Evolutionary conservation across 1,139 yeast genomes (phyloP), one percentile per base, ranked within the genome.

Genomic region (Torulaspora pretoriensis): DNA sequence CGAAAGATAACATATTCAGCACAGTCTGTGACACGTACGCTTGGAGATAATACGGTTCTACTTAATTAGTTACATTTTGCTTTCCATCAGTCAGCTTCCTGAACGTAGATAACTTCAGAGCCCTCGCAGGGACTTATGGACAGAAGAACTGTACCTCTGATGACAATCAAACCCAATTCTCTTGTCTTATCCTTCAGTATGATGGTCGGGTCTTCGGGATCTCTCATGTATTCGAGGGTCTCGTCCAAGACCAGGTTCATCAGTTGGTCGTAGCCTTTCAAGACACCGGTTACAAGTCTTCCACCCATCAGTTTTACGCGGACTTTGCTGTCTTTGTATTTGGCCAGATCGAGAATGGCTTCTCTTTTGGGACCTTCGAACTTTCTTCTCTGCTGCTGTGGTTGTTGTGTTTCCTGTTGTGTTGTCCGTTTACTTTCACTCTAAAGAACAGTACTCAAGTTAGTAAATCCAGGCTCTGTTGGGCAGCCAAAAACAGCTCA

Each of bases 161-260:
- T 87, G 36, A 92, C 94, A 16, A 89, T 92, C 45, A 78, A 72
- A 1, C 90, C 90, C 45, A 89, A 72, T 1, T 63, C 60, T 62
- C 97, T 77, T 2, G 85, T 80, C 52, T 80, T 68, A 29, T 68
- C 70, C 33, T 72, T 72, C 42, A 71, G 64, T 10, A 70, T 62
- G 8, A 68, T 68, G 16, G 56, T 47, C 6, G 77, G 73, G 51
- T 82, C 88, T 42, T 79, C 82, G 13, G 81, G 77, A 51, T 83
- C 89, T 63, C 84, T 73, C 44, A 82, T 56, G 25, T 74, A 75
- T 64, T 92, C 97, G 38, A 75, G 74, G 9, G 86, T 90, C 37
- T 89, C 82, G 58, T 89, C 96, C 55, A 92, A 75, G 7, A 92
- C 97, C 56, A 92, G 73, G 68, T 92, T 92, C 95, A 90, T 84